Percentiles rank a stretch among this genome's conserved stretches.
Evolutionary conservation across 805 yeast species (phyloP).

Genomic region (Candida nemodendra): DNA sequence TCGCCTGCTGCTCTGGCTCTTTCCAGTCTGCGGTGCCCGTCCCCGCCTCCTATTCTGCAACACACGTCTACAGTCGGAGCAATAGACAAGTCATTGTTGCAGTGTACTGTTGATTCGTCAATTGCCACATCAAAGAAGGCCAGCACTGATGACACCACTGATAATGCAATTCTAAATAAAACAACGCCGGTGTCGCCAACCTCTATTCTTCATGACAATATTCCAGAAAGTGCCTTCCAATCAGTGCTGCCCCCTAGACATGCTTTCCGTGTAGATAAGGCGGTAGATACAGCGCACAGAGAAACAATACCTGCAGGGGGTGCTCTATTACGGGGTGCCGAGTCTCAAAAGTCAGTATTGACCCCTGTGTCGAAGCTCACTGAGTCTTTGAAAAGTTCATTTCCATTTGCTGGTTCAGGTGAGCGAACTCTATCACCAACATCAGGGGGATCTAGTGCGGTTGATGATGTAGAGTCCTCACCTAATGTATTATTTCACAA

Average conservation of each 20-base stretch:
- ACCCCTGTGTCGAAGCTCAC: conserved; percentile 21
- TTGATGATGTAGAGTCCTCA: conserved; percentile 3
- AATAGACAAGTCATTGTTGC: conserved; percentile 18
- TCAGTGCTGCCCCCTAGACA: neutral
- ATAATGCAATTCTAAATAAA: neutral
- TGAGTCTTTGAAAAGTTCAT: conserved; percentile 20
- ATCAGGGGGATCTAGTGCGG: conserved; percentile 1
- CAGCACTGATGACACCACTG: conserved; percentile 1
- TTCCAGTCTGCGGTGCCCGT: conserved; percentile 61
- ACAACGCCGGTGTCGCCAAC: conserved; percentile 8
- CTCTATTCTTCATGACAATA: neutral
- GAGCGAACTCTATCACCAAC: conserved; percentile 2
- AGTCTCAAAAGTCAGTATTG: conserved; percentile 5
- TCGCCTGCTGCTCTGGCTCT: conserved; percentile 57
- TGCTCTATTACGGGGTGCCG: conserved; percentile 31
- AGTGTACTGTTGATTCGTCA: too few relatives aligned
- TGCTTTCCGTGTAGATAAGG: neutral
- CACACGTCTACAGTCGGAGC: conserved; percentile 27
- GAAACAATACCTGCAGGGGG: conserved; percentile 26
- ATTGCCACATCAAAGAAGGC: conserved; percentile 9
- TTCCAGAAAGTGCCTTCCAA: neutral
- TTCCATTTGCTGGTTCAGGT: neutral
- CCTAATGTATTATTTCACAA: conserved; percentile 36
- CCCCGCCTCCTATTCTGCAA: conserved; percentile 68
- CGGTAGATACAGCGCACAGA: conserved; percentile 4